phyloP scores from a whole-genome alignment of 345 rosid genomes.

The Clausena lansium region DNA sequence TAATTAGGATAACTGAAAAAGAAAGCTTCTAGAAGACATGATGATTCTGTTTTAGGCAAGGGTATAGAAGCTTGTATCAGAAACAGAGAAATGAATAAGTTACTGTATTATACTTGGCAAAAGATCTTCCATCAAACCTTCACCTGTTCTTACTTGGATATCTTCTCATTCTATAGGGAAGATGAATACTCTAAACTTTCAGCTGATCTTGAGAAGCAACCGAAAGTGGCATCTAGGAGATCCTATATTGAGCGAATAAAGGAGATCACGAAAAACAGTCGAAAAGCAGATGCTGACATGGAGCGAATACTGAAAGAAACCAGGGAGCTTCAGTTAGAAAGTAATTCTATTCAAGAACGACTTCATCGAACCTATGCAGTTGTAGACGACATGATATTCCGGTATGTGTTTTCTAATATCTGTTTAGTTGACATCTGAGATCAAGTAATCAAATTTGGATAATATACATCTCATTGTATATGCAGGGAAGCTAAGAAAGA shows the following conservation, averaged over 20 bases:
- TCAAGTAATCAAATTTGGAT: not conserved
- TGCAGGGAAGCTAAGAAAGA: constrained; percentile 83
- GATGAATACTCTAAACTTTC: constrained; percentile 49
- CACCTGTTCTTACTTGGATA: not conserved
- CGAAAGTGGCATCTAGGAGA: constrained; percentile 49
- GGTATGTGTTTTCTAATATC: constrained; percentile 30
- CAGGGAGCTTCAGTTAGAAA: constrained; percentile 79
- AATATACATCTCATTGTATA: not conserved
- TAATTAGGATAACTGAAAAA: not conserved
- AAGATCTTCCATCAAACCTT: not conserved
- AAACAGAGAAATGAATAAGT: not conserved
- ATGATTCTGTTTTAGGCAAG: not conserved
- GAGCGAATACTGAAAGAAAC: constrained; percentile 72
- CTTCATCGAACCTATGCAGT: constrained; percentile 79
- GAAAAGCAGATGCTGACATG: constrained; percentile 76
- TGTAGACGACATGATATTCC: constrained; percentile 73
- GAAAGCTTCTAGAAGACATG: not conserved
- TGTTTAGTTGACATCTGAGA: not conserved
- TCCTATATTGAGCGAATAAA: constrained; percentile 63
- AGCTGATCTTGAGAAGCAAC: constrained; percentile 46
- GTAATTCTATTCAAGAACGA: constrained; percentile 81
- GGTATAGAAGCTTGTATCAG: not conserved
- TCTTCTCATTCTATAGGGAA: constrained; percentile 45
- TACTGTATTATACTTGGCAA: not conserved
- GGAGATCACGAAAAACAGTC: constrained; percentile 81